phyloP scores from a whole-genome alignment of 2,329 filamentous ascomycete genomes.

The Colletotrichum spinosum region DNA sequence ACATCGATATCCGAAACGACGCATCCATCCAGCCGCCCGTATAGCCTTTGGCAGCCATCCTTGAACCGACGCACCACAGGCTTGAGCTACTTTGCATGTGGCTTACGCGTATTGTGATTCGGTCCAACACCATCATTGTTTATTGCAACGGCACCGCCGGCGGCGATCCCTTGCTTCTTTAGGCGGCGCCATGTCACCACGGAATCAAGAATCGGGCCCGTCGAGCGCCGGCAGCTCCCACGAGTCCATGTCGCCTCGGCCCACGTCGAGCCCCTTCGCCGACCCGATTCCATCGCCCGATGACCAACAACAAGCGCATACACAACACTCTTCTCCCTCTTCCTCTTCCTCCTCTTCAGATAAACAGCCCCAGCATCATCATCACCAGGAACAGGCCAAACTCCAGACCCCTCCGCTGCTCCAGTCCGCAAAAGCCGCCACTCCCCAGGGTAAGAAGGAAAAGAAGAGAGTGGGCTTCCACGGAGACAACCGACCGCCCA shows the following conservation, averaged over 20 bases:
- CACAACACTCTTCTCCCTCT: background rate
- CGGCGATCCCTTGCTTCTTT: conserved; percentile 25
- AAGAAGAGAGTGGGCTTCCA: conserved; percentile 55
- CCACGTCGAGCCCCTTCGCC: conserved; percentile 11
- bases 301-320: background rate
- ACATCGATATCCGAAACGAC: background rate
- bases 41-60: background rate
- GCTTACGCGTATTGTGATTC: too few species aligned
- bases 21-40: conserved; percentile 3
- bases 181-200: conserved; percentile 20
- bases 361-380: background rate
- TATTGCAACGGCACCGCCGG: background rate
- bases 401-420: conserved; percentile 24
- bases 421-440: conserved; percentile 11
- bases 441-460: conserved; percentile 43
- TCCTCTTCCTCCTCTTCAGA: conserved; percentile 5
- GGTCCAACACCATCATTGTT: too few species aligned
- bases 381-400: conserved; percentile 7
- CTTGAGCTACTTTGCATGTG: too few species aligned
- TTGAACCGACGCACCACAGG: too few species aligned
- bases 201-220: conserved; percentile 19
- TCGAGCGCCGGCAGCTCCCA: conserved; percentile 17
- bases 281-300: background rate
- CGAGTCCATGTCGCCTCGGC: conserved; percentile 11
- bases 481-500: conserved; percentile 43